These are phyloP conservation scores for Paxillus involutus DNA, from an alignment of 768 basidiomycete species.

Conservation along the genomic window DNA sequence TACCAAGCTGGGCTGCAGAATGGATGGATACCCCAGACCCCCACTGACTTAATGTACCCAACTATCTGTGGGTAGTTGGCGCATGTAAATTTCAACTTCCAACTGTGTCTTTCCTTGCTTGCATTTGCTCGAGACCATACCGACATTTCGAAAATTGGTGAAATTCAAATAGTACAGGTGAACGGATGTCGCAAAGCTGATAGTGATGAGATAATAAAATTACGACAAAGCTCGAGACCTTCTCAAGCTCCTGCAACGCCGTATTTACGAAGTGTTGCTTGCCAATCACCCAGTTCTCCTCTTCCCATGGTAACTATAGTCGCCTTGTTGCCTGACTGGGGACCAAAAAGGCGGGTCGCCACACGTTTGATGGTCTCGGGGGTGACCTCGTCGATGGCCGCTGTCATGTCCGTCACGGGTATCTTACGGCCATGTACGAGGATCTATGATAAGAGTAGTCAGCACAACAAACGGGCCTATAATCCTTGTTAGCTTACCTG, in stretches of 20 bases:
- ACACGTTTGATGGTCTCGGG: constrained; percentile 71
- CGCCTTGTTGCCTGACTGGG: constrained; percentile 58
- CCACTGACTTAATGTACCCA: constrained; percentile 51
- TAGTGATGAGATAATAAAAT: background rate
- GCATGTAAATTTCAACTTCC: too few species aligned
- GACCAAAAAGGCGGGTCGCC: constrained; percentile 73
- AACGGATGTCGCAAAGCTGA: background rate
- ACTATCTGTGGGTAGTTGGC: constrained; percentile 52
- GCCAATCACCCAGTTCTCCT: constrained; percentile 72
- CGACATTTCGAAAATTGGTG: background rate
- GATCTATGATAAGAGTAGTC: constrained; percentile 43
- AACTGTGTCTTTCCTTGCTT: too few species aligned
- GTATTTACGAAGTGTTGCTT: constrained; percentile 64
- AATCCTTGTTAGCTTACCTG: constrained; percentile 52
- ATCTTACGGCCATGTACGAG: constrained; percentile 86
- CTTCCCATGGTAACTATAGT: constrained; percentile 85
- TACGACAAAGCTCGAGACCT: background rate
- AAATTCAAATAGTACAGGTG: background rate
- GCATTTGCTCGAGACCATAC: too few species aligned
- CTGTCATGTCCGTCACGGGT: constrained; percentile 88
- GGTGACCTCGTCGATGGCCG: constrained; percentile 76
- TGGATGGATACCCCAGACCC: constrained; percentile 81
- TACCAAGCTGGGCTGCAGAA: constrained; percentile 78
- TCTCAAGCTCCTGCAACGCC: constrained; percentile 46
- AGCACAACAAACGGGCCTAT: background rate